Evolutionary conservation across 805 yeast species (phyloP).

Genomic region (Candida nonsorbophila): DNA sequence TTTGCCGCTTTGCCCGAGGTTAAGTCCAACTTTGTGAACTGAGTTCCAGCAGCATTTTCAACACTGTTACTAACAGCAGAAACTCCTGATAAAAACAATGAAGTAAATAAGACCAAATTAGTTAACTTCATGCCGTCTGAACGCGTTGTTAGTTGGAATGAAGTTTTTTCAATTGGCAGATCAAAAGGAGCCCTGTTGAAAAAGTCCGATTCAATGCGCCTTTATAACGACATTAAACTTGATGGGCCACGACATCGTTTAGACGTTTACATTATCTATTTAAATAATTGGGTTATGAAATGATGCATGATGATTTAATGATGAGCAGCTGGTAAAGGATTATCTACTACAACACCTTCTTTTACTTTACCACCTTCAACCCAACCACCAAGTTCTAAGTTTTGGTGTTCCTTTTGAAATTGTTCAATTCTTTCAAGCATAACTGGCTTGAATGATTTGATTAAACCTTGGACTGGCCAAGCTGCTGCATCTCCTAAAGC

Average conservation of each 20-base stretch:
- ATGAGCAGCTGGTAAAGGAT: constrained; percentile 47
- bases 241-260: no score
- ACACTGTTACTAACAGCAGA: no score
- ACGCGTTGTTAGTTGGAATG: no score
- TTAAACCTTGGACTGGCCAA: constrained; percentile 89
- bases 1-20: constrained; percentile 7
- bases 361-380: constrained; percentile 49
- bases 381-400: constrained; percentile 76
- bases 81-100: no score
- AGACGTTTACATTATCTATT: no score
- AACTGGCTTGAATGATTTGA: constrained; percentile 78
- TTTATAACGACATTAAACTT: no score
- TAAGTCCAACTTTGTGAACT: constrained; percentile 10
- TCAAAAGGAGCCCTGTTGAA: no score
- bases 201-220: no score
- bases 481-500: constrained; percentile 92
- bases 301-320: constrained; percentile 19
- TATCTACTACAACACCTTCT: constrained; percentile 61
- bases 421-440: constrained; percentile 71
- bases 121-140: no score
- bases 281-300: no score
- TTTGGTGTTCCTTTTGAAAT: constrained; percentile 46
- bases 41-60: constrained; percentile 7
- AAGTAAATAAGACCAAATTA: no score
- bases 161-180: no score